These are phyloP conservation scores for Botryotinia narcissicola DNA, from an alignment of 2,329 filamentous ascomycete genomes.

Conservation along the genomic window DNA sequence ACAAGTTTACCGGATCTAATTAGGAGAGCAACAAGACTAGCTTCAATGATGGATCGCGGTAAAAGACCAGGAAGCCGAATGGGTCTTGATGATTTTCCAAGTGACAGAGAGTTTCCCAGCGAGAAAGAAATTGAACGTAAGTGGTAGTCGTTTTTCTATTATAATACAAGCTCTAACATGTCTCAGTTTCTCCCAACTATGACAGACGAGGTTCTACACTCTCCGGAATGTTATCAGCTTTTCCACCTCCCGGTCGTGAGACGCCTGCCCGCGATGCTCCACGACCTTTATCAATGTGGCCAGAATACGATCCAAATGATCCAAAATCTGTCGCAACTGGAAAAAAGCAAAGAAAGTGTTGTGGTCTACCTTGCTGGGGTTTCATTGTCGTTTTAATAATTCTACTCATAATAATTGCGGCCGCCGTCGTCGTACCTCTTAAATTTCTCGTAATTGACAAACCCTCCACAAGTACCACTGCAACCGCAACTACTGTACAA, in stretches of 20 bases:
- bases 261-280: slow-evolving; percentile 42
- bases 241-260: slow-evolving; percentile 58
- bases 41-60: slow-evolving; percentile 83
- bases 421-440: slow-evolving; percentile 77
- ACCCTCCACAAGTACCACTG: slow-evolving; percentile 33
- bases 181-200: slow-evolving; percentile 3
- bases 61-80: slow-evolving; percentile 60
- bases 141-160: neutral
- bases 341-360: slow-evolving; percentile 59
- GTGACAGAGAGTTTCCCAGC: slow-evolving; percentile 34
- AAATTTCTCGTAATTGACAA: slow-evolving; percentile 62
- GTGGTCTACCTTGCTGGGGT: slow-evolving; percentile 77
- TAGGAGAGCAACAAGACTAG: slow-evolving; percentile 78
- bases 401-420: slow-evolving; percentile 69
- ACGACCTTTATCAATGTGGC: slow-evolving; percentile 40
- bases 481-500: slow-evolving; percentile 23
- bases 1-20: slow-evolving; percentile 93
- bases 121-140: slow-evolving; percentile 34
- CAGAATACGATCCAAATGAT: slow-evolving; percentile 35
- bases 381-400: slow-evolving; percentile 67
- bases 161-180: neutral
- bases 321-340: slow-evolving; percentile 23
- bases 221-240: slow-evolving; percentile 65
- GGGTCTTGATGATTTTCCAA: slow-evolving; percentile 51
- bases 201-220: slow-evolving; percentile 36